Evolutionary conservation across 208 protist species (phyloP), one percentile per base, ranked within the genome.

Genomic region (Leishmania amazonensis): DNA sequence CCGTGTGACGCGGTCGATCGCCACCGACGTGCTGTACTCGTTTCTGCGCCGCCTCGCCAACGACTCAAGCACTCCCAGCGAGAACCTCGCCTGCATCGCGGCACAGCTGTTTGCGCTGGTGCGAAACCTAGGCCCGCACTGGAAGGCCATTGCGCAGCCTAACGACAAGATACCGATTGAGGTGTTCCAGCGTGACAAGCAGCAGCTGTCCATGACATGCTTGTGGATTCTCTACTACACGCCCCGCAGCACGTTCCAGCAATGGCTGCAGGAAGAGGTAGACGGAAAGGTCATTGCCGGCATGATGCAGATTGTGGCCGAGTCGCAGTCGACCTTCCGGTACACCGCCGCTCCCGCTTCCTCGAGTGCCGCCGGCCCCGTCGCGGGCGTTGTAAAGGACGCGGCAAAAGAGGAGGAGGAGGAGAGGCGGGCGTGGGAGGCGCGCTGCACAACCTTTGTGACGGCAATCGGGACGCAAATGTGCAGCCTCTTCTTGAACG

Each of bases 191-290:
- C 75, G 71, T n/a, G 93, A 96, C 58, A 90, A 92, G 81, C 90
- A 92, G 17, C 89, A 90, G 64, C 84, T 96, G n/a, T 83, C 79
- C 9, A 89, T 95, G 57, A 81, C 83, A n/a, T 79, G 89, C 40
- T 54, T 96, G 57, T 97, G 95, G 93, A 94, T 97, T 81, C 73
- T 95, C 40, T 96, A 92, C 80, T 96, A 97, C 85, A 89, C 89
- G 2, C 90, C 93, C 0, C 84, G 86, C 28, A 60, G 53, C 28
- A 75, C 79, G 24, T 85, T 96, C 24, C 72, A 42, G 31, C 47
- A 80, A 40, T 97, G 95, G 93, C 78, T 96, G 57, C 68, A 83
- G 45, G 75, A 81, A 3, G 88, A 94, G 78, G 62, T 60, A 45
- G 86, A 96, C 51, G 78, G 35, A 24, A 94, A 93, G 75, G 68